Conservation (phyloP, 345 rosid species). For the Brassica cretica region DNA sequence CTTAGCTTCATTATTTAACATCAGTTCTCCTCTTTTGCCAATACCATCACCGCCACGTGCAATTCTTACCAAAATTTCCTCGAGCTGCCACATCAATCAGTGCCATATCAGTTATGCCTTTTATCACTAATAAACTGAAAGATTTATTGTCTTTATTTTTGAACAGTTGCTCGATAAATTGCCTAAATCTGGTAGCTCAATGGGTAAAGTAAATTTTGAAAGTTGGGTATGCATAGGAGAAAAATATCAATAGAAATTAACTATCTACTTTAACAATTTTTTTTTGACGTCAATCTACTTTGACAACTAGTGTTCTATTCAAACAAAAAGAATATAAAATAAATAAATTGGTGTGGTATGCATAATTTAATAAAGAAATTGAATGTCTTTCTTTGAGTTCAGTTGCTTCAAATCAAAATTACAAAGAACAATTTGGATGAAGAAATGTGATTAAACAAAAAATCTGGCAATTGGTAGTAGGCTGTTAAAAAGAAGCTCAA, state of each 20-base stretch:
- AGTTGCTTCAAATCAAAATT: conserved; percentile 23
- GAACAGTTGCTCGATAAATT: not conserved
- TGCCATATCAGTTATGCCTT: not conserved
- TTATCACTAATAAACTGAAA: not conserved
- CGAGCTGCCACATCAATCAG: not conserved
- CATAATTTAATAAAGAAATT: conserved; percentile 8
- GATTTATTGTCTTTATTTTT: not conserved
- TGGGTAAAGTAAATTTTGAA: not conserved
- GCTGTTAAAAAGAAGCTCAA: not conserved
- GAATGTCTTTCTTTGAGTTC: not conserved
- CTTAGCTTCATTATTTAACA: not conserved
- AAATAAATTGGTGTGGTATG: not conserved
- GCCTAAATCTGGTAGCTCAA: not conserved
- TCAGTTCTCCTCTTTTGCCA: not conserved
- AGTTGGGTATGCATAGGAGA: not conserved
- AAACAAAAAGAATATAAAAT: not conserved
- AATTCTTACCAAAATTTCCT: not conserved
- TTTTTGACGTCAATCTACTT: not conserved
- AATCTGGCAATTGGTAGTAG: not conserved
- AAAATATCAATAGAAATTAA: not conserved
- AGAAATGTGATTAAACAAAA: conserved; percentile 9
- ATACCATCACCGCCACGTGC: not conserved
- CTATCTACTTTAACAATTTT: not conserved
- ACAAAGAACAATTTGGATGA: conserved; percentile 13
- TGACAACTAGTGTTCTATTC: conserved; percentile 1